A percentile compares a stretch with the other conserved stretches of the same genome.
Conservation (phyloP, 2,329 filamentous ascomycete genomes). For the Reticulascus tulasneorum region DNA sequence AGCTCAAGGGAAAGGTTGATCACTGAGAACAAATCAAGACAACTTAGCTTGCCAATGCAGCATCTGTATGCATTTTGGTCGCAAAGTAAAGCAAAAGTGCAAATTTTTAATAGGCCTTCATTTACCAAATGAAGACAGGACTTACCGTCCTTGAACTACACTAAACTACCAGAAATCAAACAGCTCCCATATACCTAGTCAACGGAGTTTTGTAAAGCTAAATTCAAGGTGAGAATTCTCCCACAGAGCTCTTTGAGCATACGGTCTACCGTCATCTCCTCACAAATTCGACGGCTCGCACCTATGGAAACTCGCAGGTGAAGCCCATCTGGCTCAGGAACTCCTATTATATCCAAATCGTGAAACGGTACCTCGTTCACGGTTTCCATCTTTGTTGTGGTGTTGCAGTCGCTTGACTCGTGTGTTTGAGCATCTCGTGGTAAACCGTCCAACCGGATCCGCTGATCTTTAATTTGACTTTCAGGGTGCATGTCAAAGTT, state of each 20-base stretch:
- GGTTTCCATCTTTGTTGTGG: not conserved
- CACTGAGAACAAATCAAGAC: too few species aligned
- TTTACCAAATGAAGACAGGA: too few species aligned
- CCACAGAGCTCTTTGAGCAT: not conserved
- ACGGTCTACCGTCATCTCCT: not conserved
- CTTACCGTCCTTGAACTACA: too few species aligned
- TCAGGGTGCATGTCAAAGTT: slow-evolving; percentile 1
- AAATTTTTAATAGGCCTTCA: too few species aligned
- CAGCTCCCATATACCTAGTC: too few species aligned
- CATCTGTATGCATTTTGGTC: too few species aligned
- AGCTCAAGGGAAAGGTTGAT: too few species aligned
- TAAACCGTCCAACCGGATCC: not conserved
- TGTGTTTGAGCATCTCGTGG: too few species aligned
- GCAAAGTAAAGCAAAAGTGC: too few species aligned
- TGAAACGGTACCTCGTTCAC: not conserved
- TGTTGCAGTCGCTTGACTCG: not conserved
- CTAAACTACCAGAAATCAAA: too few species aligned
- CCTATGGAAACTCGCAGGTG: not conserved
- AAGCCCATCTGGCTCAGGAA: not conserved
- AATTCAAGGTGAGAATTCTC: not conserved
- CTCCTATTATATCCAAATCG: not conserved
- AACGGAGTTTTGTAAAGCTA: not conserved
- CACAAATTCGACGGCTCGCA: not conserved
- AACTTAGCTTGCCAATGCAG: too few species aligned
- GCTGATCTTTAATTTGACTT: not conserved